Conservation (phyloP, 2,329 filamentous ascomycete genomes). For the Cladosporium sp. region DNA sequence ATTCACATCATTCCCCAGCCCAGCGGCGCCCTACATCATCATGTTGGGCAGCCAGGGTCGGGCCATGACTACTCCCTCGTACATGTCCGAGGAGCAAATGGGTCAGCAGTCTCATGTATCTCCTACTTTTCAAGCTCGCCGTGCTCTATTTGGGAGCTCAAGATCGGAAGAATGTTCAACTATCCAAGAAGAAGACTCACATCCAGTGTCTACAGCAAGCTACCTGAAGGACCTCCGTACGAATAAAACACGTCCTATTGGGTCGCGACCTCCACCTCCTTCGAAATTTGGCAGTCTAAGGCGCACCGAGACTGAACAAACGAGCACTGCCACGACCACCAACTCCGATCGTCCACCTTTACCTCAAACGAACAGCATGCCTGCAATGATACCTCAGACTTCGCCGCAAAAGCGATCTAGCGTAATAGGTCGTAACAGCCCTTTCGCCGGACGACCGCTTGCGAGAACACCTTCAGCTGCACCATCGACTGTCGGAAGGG, state of each 20-base stretch:
- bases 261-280: slow-evolving; percentile 62
- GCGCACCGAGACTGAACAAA: slow-evolving; percentile 25
- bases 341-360: slow-evolving; percentile 26
- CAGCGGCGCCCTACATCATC: neutral
- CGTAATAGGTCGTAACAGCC: slow-evolving; percentile 18
- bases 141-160: slow-evolving; percentile 10
- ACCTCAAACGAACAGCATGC: slow-evolving; percentile 31
- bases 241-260: slow-evolving; percentile 64
- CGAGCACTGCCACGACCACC: slow-evolving; percentile 11
- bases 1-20: neutral
- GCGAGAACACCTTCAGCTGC: slow-evolving; percentile 16
- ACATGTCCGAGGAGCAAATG: slow-evolving; percentile 15
- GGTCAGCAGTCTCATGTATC: slow-evolving; percentile 13
- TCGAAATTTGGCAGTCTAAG: slow-evolving; percentile 36
- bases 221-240: slow-evolving; percentile 69
- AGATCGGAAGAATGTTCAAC: slow-evolving; percentile 6
- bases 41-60: slow-evolving; percentile 13
- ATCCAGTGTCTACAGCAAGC: slow-evolving; percentile 46
- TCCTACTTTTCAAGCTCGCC: slow-evolving; percentile 11
- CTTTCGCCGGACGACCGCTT: slow-evolving; percentile 31
- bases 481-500: slow-evolving; percentile 1
- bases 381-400: slow-evolving; percentile 22
- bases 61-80: slow-evolving; percentile 10
- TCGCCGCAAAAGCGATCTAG: slow-evolving; percentile 23
- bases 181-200: slow-evolving; percentile 8